phyloP scores from a whole-genome alignment of 768 basidiomycete species.

The Collybia nuda region DNA sequence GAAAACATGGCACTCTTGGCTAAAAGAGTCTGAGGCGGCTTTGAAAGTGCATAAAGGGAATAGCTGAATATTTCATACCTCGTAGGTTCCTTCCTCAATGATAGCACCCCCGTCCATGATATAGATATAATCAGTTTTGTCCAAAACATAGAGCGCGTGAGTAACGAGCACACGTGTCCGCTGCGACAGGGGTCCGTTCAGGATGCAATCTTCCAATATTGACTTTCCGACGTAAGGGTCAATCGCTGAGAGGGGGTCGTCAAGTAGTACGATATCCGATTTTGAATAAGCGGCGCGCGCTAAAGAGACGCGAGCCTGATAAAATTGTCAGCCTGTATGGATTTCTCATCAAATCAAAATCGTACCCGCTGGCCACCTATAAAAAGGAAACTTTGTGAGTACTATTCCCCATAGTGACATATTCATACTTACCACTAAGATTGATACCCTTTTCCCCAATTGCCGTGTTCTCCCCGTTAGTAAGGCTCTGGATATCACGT shows the following conservation, averaged over 20 bases:
- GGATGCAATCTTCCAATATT: conserved; percentile 61
- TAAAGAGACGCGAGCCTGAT: conserved; percentile 67
- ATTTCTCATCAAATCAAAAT: conserved; percentile 32
- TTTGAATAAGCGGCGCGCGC: conserved; percentile 77
- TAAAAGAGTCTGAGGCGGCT: conserved; percentile 39
- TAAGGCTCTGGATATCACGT: conserved; percentile 69
- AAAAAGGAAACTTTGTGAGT: neutral
- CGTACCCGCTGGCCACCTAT: conserved; percentile 36
- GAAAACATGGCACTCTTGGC: conserved; percentile 41
- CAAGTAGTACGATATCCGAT: conserved; percentile 73
- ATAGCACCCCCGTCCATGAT: conserved; percentile 59
- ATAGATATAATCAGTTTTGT: conserved; percentile 62
- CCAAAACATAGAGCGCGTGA: conserved; percentile 55
- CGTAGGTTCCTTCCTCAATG: conserved; percentile 61
- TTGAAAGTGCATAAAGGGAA: neutral
- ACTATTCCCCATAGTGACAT: neutral
- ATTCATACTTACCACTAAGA: conserved; percentile 44
- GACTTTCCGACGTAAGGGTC: conserved; percentile 74
- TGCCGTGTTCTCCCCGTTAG: conserved; percentile 66
- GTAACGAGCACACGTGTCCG: conserved; percentile 64
- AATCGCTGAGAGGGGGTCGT: conserved; percentile 80
- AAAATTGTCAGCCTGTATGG: neutral
- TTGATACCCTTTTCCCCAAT: conserved; percentile 80
- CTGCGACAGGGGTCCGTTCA: conserved; percentile 46
- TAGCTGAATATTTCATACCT: conserved; percentile 27